Evolutionary conservation across 208 protist genomes (phyloP).

Genomic region (Leishmania gerbilli): DNA sequence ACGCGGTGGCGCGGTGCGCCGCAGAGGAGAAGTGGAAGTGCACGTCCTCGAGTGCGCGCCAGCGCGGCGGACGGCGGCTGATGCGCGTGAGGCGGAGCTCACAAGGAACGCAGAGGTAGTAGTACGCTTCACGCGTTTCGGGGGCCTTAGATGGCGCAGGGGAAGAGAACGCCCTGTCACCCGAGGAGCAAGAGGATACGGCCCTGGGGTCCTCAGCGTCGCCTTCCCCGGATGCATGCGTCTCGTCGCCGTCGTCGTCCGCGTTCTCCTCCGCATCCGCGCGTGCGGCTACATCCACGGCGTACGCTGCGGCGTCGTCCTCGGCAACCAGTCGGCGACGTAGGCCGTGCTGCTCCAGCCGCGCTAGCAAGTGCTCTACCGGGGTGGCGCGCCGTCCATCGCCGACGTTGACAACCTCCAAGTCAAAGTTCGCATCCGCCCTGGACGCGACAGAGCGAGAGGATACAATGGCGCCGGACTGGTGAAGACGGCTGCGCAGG

Average conservation of each 20-base stretch:
- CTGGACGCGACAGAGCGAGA: conserved; percentile 59
- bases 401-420: conserved; percentile 72
- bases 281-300: conserved; percentile 13
- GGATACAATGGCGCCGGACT: conserved; percentile 53
- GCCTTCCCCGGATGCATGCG: neutral
- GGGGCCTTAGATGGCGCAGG: neutral
- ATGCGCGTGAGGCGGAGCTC: conserved; percentile 64
- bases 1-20: conserved; percentile 61
- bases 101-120: conserved; percentile 88
- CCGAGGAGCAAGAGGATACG: neutral
- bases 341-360: conserved; percentile 85
- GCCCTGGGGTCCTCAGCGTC: neutral
- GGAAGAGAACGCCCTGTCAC: neutral
- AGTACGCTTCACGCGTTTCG: conserved; percentile 62
- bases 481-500: conserved; percentile 41
- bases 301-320: conserved; percentile 33
- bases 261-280: neutral
- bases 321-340: conserved; percentile 56
- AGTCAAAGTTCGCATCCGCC: conserved; percentile 18
- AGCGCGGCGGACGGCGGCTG: conserved; percentile 35
- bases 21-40: conserved; percentile 87
- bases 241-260: neutral
- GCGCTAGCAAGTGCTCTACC: conserved; percentile 70
- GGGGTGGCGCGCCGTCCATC: conserved; percentile 49
- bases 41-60: conserved; percentile 73